Evolutionary conservation across 495 filamentous ascomycete genomes (phyloP).

Genomic region (Trypethelium eluteriae): DNA sequence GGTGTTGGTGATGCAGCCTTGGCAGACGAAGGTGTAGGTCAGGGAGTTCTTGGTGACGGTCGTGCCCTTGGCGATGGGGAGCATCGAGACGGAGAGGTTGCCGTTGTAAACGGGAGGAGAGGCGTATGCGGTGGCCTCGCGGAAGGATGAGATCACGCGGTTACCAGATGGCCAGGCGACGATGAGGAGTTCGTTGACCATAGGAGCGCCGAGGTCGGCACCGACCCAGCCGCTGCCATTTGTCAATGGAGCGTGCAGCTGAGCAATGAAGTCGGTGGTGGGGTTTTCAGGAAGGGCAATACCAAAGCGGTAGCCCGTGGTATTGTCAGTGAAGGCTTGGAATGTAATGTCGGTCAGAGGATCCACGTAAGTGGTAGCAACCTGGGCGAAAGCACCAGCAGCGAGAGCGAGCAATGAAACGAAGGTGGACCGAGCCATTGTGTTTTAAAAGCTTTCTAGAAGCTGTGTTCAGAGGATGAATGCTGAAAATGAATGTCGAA

Average conservation of each 20-base stretch:
- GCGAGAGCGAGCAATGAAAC: slow-evolving; percentile 8
- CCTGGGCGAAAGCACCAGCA: not conserved
- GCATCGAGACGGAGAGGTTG: not conserved
- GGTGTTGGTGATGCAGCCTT: not conserved
- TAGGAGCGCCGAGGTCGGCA: not conserved
- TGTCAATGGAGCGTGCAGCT: slow-evolving; percentile 25
- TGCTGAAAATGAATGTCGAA: not conserved
- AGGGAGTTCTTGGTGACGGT: not conserved
- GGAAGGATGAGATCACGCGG: not conserved
- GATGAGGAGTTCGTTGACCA: slow-evolving; percentile 11
- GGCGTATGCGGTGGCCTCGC: slow-evolving; percentile 5
- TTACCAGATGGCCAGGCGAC: not conserved
- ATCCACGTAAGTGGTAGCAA: slow-evolving; percentile 24
- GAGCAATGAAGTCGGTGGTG: slow-evolving; percentile 28
- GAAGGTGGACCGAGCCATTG: slow-evolving; percentile 10
- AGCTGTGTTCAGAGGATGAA: not conserved
- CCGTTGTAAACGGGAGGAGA: not conserved
- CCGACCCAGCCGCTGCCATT: slow-evolving; percentile 30
- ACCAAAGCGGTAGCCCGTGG: slow-evolving; percentile 26
- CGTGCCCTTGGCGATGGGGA: slow-evolving; percentile 9
- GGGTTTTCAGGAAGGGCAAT: slow-evolving; percentile 25
- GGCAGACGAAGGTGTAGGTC: slow-evolving; percentile 10
- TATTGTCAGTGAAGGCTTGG: slow-evolving; percentile 30
- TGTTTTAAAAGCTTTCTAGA: slow-evolving; percentile 6
- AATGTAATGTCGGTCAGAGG: slow-evolving; percentile 26